Conservation (phyloP, 2,329 filamentous ascomycete genomes). For the Ophiostoma fasciatum region DNA sequence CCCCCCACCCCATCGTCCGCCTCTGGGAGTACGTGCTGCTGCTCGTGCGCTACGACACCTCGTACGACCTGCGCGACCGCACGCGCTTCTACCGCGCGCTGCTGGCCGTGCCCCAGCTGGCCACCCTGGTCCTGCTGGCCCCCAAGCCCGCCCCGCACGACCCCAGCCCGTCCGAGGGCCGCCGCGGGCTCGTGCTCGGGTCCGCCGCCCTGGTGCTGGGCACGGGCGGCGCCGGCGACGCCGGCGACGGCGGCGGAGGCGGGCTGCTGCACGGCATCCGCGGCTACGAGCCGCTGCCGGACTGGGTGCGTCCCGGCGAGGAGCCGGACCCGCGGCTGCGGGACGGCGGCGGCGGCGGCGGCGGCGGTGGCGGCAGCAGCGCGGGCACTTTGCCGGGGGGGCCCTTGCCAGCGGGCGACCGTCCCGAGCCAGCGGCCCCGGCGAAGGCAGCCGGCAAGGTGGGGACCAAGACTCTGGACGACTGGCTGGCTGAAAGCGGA, state of each 20-base stretch:
- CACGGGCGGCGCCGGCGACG: slow-evolving; percentile 36
- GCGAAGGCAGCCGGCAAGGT: slow-evolving; percentile 35
- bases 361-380: slow-evolving; percentile 11
- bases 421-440: slow-evolving; percentile 41
- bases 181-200: slow-evolving; percentile 65
- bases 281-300: slow-evolving; percentile 67
- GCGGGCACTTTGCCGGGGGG: too few species aligned
- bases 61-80: slow-evolving; percentile 87
- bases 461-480: slow-evolving; percentile 69
- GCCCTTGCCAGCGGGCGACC: slow-evolving; percentile 43
- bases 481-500: slow-evolving; percentile 71
- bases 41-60: slow-evolving; percentile 81
- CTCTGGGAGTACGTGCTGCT: slow-evolving; percentile 78
- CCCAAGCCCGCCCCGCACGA: slow-evolving; percentile 89
- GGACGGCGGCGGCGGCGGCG: slow-evolving; percentile 33
- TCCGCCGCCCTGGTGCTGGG: slow-evolving; percentile 77
- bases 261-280: slow-evolving; percentile 46
- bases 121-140: slow-evolving; percentile 77
- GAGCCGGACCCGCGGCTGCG: slow-evolving; percentile 68
- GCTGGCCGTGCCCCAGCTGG: slow-evolving; percentile 70
- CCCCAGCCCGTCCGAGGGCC: slow-evolving; percentile 73
- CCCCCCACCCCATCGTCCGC: slow-evolving; percentile 48
- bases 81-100: slow-evolving; percentile 78
- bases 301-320: slow-evolving; percentile 67
- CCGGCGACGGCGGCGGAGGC: slow-evolving; percentile 22